These are phyloP conservation scores for Fusarium sacchari DNA, from an alignment of 2,329 filamentous ascomycete species.

Conservation along the genomic window DNA sequence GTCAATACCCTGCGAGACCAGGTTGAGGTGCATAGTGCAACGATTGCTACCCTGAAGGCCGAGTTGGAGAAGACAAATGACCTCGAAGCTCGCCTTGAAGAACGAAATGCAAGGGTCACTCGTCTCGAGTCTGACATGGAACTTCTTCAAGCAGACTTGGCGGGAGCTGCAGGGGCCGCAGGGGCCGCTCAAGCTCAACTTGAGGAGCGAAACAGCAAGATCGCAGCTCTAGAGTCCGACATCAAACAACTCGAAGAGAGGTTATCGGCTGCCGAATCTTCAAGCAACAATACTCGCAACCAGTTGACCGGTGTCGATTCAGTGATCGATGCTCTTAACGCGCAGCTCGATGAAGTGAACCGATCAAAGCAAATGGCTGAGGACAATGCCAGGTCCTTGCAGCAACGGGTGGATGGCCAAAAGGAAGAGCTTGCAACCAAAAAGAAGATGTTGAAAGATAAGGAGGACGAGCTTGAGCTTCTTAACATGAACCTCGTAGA, in stretches of 20 bases:
- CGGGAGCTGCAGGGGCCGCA: slow-evolving; percentile 29
- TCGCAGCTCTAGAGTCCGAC: slow-evolving; percentile 54
- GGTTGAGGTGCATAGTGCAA: slow-evolving; percentile 32
- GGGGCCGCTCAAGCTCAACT: slow-evolving; percentile 33
- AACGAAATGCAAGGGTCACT: slow-evolving; percentile 33
- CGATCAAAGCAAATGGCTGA: slow-evolving; percentile 43
- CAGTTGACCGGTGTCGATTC: slow-evolving; percentile 47
- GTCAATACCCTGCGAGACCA: slow-evolving; percentile 17
- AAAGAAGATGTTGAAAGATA: slow-evolving; percentile 57
- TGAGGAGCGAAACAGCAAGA: slow-evolving; percentile 54
- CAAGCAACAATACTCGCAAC: slow-evolving; percentile 50
- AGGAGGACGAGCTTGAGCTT: slow-evolving; percentile 61
- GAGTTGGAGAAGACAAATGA: slow-evolving; percentile 30
- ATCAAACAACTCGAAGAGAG: slow-evolving; percentile 40
- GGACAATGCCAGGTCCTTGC: slow-evolving; percentile 41
- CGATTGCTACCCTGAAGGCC: slow-evolving; percentile 35
- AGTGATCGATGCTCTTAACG: slow-evolving; percentile 41
- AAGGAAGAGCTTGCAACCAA: slow-evolving; percentile 45
- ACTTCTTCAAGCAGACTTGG: slow-evolving; percentile 34
- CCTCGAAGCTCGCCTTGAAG: slow-evolving; percentile 28
- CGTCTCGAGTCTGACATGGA: slow-evolving; percentile 50
- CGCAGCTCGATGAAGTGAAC: slow-evolving; percentile 46
- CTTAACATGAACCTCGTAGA: slow-evolving; percentile 64
- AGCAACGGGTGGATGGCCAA: slow-evolving; percentile 37
- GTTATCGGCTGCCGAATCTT: slow-evolving; percentile 50